A percentile compares a stretch with the other conserved stretches of the same genome.
Conservation (phyloP, 495 filamentous ascomycete genomes). For the Cenococcum geophilum region DNA sequence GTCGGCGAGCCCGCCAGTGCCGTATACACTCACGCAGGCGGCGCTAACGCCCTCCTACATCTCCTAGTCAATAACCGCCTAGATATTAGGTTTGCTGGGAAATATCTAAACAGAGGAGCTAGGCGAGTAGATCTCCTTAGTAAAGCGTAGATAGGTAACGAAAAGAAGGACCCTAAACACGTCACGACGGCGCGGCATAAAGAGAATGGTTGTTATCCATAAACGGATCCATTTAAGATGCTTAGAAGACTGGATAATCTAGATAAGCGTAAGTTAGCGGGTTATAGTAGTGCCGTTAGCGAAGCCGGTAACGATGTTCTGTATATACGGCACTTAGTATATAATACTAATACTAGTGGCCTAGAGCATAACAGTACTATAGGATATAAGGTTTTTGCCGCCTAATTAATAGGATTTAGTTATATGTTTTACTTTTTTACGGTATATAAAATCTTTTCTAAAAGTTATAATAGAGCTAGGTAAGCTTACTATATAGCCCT, state of each 20-base stretch:
- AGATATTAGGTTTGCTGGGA: constrained; percentile 78
- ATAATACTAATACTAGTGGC: too few relatives aligned
- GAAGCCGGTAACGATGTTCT: too few relatives aligned
- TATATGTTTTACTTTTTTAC: constrained; percentile 13
- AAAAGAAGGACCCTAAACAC: constrained; percentile 72
- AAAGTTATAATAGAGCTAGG: constrained; percentile 8
- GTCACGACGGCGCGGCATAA: constrained; percentile 68
- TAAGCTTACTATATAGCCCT: constrained; percentile 66
- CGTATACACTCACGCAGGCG: too few relatives aligned
- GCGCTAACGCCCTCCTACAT: constrained; percentile 71
- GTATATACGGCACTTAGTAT: too few relatives aligned
- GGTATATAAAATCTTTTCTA: too few relatives aligned
- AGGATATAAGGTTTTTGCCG: too few relatives aligned
- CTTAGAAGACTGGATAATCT: constrained; percentile 83
- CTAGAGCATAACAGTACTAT: too few relatives aligned
- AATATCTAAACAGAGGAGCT: too few relatives aligned
- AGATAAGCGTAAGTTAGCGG: constrained; percentile 73
- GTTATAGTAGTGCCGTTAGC: constrained; percentile 73
- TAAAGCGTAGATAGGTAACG: too few relatives aligned
- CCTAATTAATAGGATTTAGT: constrained; percentile 20
- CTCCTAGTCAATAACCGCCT: constrained; percentile 69
- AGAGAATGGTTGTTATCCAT: constrained; percentile 84
- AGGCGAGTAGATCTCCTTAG: too few relatives aligned
- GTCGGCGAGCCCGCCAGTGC: constrained; percentile 75
- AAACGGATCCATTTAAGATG: constrained; percentile 87